phyloP scores from a whole-genome alignment of 108 stramenopile genomes.

The Cylindrotheca fusiformis region DNA sequence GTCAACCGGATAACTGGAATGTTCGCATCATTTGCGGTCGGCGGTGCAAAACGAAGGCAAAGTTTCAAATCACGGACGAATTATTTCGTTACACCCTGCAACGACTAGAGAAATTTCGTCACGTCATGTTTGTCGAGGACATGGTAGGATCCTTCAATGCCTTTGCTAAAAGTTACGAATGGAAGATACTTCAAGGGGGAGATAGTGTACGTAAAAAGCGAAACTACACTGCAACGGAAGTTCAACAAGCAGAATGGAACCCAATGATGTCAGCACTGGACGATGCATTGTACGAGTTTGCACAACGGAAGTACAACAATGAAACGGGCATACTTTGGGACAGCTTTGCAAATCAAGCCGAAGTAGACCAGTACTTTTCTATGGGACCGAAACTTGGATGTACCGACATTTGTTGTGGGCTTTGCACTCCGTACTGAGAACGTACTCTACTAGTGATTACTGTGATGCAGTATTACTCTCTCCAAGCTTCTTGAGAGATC shows the following conservation, averaged over 20 bases:
- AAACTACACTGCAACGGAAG: background rate
- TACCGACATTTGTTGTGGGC: constrained; percentile 24
- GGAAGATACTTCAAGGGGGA: constrained; percentile 1
- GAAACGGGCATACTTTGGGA: background rate
- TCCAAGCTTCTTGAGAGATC: constrained; percentile 48
- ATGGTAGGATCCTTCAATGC: constrained; percentile 20
- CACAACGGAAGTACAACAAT: constrained; percentile 16
- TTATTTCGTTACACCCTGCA: constrained; percentile 28
- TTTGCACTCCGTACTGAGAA: constrained; percentile 16
- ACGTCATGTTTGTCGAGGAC: constrained; percentile 36
- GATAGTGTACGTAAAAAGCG: background rate
- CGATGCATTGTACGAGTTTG: constrained; percentile 40
- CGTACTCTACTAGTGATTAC: background rate
- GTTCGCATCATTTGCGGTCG: constrained; percentile 35
- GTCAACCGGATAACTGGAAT: constrained; percentile 47
- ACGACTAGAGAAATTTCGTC: constrained; percentile 17
- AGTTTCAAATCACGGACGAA: constrained; percentile 31
- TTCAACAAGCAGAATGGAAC: constrained; percentile 9
- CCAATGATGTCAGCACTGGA: constrained; percentile 35
- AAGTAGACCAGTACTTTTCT: constrained; percentile 29
- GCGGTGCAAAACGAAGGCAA: constrained; percentile 19
- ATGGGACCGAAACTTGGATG: constrained; percentile 16
- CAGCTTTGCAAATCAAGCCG: constrained; percentile 23
- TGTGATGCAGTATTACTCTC: background rate
- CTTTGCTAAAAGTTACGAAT: constrained; percentile 19